Conservation (phyloP, 2,329 filamentous ascomycete genomes). For the Fusarium sp. region DNA sequence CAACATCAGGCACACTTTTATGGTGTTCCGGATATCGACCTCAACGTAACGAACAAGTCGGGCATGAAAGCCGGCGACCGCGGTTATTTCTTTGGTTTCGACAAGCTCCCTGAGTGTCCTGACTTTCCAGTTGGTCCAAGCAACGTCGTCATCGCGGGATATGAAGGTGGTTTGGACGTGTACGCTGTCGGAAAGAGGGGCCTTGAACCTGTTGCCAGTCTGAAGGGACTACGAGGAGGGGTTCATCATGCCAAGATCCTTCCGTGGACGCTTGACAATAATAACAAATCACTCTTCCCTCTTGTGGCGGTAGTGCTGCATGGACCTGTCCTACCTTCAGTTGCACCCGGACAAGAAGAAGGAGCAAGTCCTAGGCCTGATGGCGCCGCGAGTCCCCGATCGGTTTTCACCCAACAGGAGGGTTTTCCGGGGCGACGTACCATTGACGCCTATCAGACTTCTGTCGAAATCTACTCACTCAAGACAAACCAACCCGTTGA, state of each 20-base stretch:
- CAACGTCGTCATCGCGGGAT: slow-evolving; percentile 82
- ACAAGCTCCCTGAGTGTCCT: slow-evolving; percentile 71
- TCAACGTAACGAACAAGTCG: slow-evolving; percentile 71
- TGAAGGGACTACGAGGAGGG: slow-evolving; percentile 84
- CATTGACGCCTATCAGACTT: slow-evolving; percentile 83
- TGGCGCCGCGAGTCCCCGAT: slow-evolving; percentile 60
- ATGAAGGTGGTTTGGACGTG: slow-evolving; percentile 84
- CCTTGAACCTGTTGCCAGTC: slow-evolving; percentile 76
- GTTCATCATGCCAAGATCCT: slow-evolving; percentile 88
- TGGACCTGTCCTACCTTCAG: slow-evolving; percentile 74
- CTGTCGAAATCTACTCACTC: slow-evolving; percentile 90
- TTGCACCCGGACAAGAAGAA: slow-evolving; percentile 57
- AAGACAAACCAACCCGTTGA: slow-evolving; percentile 79
- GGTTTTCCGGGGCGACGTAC: slow-evolving; percentile 54
- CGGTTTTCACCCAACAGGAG: slow-evolving; percentile 58
- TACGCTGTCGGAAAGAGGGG: slow-evolving; percentile 81
- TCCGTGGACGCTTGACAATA: slow-evolving; percentile 73
- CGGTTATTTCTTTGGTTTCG: slow-evolving; percentile 87
- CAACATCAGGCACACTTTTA: slow-evolving; percentile 85
- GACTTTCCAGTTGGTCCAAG: slow-evolving; percentile 62
- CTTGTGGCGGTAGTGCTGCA: slow-evolving; percentile 86
- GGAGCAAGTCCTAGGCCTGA: slow-evolving; percentile 60
- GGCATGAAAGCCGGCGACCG: slow-evolving; percentile 75
- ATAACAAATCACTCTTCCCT: slow-evolving; percentile 73
- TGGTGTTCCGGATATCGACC: slow-evolving; percentile 79